Evolutionary conservation across 441 rosid species (phyloP).

Genomic region (Omphalea diandra): DNA sequence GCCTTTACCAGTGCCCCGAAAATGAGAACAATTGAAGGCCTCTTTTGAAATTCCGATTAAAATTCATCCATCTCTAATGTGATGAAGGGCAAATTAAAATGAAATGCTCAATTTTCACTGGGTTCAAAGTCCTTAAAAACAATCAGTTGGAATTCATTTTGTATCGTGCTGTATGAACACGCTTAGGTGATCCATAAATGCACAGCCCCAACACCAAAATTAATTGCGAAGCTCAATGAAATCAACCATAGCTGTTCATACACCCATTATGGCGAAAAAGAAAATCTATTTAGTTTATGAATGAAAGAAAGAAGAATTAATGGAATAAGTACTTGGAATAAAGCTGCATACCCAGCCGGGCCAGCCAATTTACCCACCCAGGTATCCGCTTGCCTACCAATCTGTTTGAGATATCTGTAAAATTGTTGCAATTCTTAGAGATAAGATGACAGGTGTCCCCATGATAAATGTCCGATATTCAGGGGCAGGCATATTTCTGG

Average conservation of each 20-base stretch:
- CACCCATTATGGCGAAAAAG: not conserved
- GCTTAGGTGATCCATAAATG: not conserved
- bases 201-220: not conserved
- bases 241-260: not conserved
- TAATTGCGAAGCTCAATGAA: not conserved
- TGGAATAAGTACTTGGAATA: not conserved
- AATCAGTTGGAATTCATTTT: not conserved
- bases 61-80: not conserved
- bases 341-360: conserved; percentile 54
- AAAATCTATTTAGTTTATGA: not conserved
- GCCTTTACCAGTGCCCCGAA: not conserved
- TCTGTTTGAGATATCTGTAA: conserved; percentile 56
- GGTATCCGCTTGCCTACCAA: conserved; percentile 57
- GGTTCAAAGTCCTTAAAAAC: not conserved
- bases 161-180: not conserved
- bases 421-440: conserved; percentile 83
- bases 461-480: conserved; percentile 64
- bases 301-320: not conserved
- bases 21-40: not conserved
- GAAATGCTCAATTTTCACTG: not conserved
- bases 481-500: conserved; percentile 41
- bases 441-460: conserved; percentile 84
- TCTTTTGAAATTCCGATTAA: not conserved
- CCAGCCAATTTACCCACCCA: conserved; percentile 83
- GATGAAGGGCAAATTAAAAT: not conserved